These are phyloP conservation scores for Encephalitozoon hellem DNA, from an alignment of 371 early-diverging fungal genomes.

Conservation along the genomic window DNA sequence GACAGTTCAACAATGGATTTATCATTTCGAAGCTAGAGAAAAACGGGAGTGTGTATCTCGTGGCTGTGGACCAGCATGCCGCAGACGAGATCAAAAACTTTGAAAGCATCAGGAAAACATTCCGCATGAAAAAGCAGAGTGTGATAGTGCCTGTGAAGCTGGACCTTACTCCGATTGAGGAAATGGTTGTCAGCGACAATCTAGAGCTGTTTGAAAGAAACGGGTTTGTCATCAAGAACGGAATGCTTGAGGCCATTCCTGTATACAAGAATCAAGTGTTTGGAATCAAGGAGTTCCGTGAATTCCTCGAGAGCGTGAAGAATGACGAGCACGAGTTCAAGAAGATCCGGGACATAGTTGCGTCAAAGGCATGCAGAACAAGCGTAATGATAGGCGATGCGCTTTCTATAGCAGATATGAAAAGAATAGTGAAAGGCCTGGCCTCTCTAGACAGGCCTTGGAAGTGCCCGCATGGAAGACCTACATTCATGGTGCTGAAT, in stretches of 20 bases:
- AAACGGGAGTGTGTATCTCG: conserved; percentile 65
- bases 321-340: conserved; percentile 14
- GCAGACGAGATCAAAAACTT: conserved; percentile 91
- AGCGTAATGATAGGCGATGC: conserved; percentile 65
- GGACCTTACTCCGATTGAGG: conserved; percentile 69
- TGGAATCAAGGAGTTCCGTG: conserved; percentile 49
- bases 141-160: conserved; percentile 64
- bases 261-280: conserved; percentile 47
- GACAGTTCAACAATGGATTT: conserved; percentile 95
- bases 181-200: conserved; percentile 69
- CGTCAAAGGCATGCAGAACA: conserved; percentile 66
- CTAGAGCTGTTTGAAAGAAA: conserved; percentile 63
- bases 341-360: conserved; percentile 56
- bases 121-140: conserved; percentile 63
- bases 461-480: conserved; percentile 94
- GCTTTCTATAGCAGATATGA: conserved; percentile 52
- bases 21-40: conserved; percentile 67
- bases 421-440: conserved; percentile 53
- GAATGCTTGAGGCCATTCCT: conserved; percentile 39
- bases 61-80: conserved; percentile 93
- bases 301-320: conserved; percentile 49
- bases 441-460: conserved; percentile 56
- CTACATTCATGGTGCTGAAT: conserved; percentile 64
- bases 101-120: conserved; percentile 64
- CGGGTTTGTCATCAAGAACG: conserved; percentile 54